A percentile compares a stretch with the other conserved stretches of the same genome.
phyloP scores from a whole-genome alignment of 2,329 filamentous ascomycete species.

The Ascosphaera acerosa region DNA sequence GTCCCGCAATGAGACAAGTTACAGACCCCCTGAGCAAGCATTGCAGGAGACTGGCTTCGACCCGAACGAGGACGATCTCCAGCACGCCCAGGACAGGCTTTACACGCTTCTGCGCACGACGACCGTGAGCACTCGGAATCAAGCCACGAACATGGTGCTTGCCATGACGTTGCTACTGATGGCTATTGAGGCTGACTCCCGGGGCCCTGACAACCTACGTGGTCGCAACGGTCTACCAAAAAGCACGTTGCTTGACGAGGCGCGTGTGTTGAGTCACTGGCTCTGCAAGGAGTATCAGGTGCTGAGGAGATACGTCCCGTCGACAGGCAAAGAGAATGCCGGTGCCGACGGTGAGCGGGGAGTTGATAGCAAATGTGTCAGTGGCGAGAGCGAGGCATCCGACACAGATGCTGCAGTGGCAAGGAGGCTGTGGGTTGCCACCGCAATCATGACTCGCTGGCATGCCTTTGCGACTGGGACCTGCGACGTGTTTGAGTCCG shows the following conservation, averaged over 20 bases:
- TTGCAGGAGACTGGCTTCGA: constrained; percentile 3
- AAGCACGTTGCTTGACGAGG: constrained; percentile 15
- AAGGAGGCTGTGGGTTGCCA: constrained; percentile 16
- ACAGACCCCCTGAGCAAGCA: no score
- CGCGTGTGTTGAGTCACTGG: constrained; percentile 15
- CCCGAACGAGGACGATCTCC: constrained; percentile 8
- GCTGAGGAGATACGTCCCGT: constrained; percentile 7
- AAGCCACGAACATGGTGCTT: constrained; percentile 16
- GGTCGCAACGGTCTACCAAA: constrained; percentile 18
- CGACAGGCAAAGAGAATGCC: constrained; percentile 10
- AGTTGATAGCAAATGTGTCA: not conserved
- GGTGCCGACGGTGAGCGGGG: constrained; percentile 7
- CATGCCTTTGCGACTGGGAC: constrained; percentile 18
- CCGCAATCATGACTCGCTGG: constrained; percentile 18
- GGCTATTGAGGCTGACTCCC: constrained; percentile 19
- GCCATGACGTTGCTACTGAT: constrained; percentile 18
- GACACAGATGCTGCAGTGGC: constrained; percentile 18
- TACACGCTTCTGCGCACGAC: constrained; percentile 16
- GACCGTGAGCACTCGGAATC: constrained; percentile 11
- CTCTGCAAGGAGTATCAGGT: constrained; percentile 17
- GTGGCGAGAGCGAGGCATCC: constrained; percentile 9
- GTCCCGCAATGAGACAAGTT: constrained; percentile 13
- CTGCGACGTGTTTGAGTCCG: constrained; percentile 12
- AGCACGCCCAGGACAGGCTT: constrained; percentile 18
- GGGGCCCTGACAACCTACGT: constrained; percentile 18